Conservation (phyloP, 306 rosid species). For the Neltuma alba region DNA sequence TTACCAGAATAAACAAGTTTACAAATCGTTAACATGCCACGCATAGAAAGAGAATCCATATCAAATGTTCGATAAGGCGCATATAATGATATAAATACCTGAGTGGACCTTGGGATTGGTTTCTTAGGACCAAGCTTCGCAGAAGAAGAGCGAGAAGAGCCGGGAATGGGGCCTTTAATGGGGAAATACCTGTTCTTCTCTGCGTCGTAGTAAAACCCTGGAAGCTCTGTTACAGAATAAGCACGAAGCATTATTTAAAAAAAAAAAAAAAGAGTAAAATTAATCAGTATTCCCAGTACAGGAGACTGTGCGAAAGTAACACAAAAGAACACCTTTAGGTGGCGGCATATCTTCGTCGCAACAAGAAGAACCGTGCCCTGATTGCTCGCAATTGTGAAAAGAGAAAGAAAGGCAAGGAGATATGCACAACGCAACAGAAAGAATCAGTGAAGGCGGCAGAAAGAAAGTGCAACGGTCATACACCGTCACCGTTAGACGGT, state of each 20-base stretch:
- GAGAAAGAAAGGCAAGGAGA: background rate
- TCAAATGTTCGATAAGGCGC: no score
- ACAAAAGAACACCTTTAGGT: conserved; percentile 22
- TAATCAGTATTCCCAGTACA: background rate
- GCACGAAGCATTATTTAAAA: background rate
- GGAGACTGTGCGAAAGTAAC: background rate
- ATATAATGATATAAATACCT: conserved; percentile 44
- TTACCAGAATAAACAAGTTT: background rate
- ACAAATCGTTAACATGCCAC: background rate
- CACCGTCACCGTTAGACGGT: background rate
- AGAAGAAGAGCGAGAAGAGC: conserved; percentile 54
- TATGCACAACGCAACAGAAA: background rate
- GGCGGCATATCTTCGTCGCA: conserved; percentile 32
- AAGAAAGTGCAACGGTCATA: background rate
- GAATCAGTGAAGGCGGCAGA: background rate
- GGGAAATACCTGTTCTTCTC: conserved; percentile 88
- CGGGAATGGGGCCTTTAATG: conserved; percentile 81
- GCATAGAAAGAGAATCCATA: background rate
- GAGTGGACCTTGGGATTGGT: conserved; percentile 33
- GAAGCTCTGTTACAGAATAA: conserved; percentile 58
- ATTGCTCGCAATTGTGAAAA: background rate
- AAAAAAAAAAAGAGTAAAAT: background rate
- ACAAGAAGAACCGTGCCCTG: background rate
- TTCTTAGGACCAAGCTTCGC: conserved; percentile 34
- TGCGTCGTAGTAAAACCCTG: conserved; percentile 79